These are phyloP conservation scores for Emericellopsis cladophorae DNA, from an alignment of 2,329 filamentous ascomycete species.

Conservation along the genomic window DNA sequence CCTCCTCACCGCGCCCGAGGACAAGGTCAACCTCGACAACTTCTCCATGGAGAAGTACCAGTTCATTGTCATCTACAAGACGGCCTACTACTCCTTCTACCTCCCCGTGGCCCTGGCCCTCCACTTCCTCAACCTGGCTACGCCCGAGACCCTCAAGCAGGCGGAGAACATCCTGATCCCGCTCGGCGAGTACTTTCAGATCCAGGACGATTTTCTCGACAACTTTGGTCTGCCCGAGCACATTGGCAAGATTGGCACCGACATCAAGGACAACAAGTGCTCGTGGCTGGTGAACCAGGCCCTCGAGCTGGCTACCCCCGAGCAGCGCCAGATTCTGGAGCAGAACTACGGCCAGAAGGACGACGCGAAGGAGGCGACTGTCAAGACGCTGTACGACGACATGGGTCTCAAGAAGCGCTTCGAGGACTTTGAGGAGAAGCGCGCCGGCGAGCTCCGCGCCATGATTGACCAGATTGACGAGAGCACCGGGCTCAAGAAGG, in stretches of 20 bases:
- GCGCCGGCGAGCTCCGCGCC: slow-evolving; percentile 61
- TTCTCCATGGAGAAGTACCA: slow-evolving; percentile 92
- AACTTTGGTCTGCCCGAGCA: slow-evolving; percentile 87
- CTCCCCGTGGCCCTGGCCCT: slow-evolving; percentile 87
- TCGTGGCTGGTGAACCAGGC: slow-evolving; percentile 97
- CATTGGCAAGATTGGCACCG: slow-evolving; percentile 97
- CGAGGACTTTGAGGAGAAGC: slow-evolving; percentile 79
- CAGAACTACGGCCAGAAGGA: slow-evolving; percentile 93
- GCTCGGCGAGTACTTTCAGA: slow-evolving; percentile 97
- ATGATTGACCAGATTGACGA: slow-evolving; percentile 77
- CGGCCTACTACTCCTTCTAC: slow-evolving; percentile 98
- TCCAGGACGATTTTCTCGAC: slow-evolving; percentile 98
- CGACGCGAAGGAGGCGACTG: slow-evolving; percentile 62
- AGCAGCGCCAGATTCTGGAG: slow-evolving; percentile 80
- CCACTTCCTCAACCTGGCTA: slow-evolving; percentile 73
- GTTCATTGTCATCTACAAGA: slow-evolving; percentile 99
- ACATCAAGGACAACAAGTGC: slow-evolving; percentile 99
- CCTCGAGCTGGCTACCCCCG: slow-evolving; percentile 62
- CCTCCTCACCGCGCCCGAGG: slow-evolving; percentile 89
- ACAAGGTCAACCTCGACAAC: slow-evolving; percentile 57
- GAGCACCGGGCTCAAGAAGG: slow-evolving; percentile 77
- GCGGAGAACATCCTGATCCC: slow-evolving; percentile 89
- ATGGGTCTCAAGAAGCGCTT: slow-evolving; percentile 75
- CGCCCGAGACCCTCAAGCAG: slow-evolving; percentile 77
- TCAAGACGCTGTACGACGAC: slow-evolving; percentile 85